Evolutionary conservation across 306 rosid species (phyloP), one percentile per base, ranked within the genome.

Genomic region (Castanospermum australe): DNA sequence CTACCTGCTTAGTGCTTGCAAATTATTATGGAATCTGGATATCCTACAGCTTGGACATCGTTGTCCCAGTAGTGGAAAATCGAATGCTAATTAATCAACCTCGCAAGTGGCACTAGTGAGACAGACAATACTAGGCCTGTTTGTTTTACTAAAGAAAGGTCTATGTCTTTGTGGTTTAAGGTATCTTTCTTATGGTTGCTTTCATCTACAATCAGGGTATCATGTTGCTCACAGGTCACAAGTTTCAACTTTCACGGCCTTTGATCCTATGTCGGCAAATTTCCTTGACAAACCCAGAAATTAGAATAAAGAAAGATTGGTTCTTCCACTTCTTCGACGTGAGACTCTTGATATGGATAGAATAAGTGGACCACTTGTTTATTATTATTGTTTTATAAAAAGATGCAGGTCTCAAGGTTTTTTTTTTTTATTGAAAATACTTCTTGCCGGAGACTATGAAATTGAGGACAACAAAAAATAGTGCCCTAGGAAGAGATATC

Each of bases 191-290:
- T n/a, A n/a, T n/a, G n/a, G 44, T 33, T 56, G 25, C 56, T 56
- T 44, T 61, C 30, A 21, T 15, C 2, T 50, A 11, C 51, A 51
- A 5, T 33, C 41, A 48, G 24, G 47, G 51, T 36, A 64, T 35
- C 18, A 36, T 64, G 50, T 24, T 64, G 50, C n/a, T 8, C 81
- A 22, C 65, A 35, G 48, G 65, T 8, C 81, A 22, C 65, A 35
- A 63, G 65, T 51, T 77, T 77, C 55, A 4, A 65, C n/a, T n/a
- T n/a, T n/a, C n/a, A n/a, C n/a, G 32, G 55, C 20, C 51, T 48
- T 21, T 6, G 30, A 50, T 38, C 41, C 17, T 3, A 51, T 36
- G 74, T 51, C 56, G 45, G 81, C 67, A 70, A 77, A 36, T 21
- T 76, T 63, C 42, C 65, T 20, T 5, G 39, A 33, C 28, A 63